A percentile compares a stretch with the other conserved stretches of the same genome.
Conservation (phyloP, 768 basidiomycete genomes). For the Exidia glandulosa region DNA sequence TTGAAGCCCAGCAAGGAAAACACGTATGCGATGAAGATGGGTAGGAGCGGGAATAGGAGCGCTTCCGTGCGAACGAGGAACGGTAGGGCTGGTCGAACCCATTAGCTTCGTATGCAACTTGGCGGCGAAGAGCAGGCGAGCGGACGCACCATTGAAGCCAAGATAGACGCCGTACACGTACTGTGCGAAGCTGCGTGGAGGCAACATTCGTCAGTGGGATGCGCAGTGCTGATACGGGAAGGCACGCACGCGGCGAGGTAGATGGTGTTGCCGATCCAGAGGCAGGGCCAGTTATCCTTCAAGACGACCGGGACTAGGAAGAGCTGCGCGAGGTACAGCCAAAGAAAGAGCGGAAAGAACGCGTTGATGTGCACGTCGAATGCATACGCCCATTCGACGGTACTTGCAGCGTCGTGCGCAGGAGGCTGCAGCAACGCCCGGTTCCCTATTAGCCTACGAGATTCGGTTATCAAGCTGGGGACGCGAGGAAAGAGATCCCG, state of each 20-base stretch:
- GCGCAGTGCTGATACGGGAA: background rate
- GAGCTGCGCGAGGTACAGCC: slow-evolving; percentile 81
- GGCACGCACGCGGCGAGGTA: slow-evolving; percentile 70
- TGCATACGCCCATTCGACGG: slow-evolving; percentile 87
- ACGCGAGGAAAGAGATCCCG: slow-evolving; percentile 6
- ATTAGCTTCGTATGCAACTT: no score
- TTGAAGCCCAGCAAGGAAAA: slow-evolving; percentile 86
- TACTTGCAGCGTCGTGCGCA: slow-evolving; percentile 53
- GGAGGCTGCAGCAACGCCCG: slow-evolving; percentile 58
- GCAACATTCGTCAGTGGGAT: background rate
- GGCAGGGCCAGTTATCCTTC: slow-evolving; percentile 84
- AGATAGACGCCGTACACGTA: slow-evolving; percentile 89
- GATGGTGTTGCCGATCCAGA: slow-evolving; percentile 85
- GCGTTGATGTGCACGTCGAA: slow-evolving; percentile 97
- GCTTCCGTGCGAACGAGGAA: slow-evolving; percentile 86
- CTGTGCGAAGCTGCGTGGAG: slow-evolving; percentile 77
- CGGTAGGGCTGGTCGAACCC: slow-evolving; percentile 90
- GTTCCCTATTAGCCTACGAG: slow-evolving; percentile 56
- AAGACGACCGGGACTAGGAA: slow-evolving; percentile 76
- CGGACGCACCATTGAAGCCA: slow-evolving; percentile 66
- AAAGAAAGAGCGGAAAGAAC: slow-evolving; percentile 89
- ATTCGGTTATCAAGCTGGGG: background rate
- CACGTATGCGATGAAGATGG: slow-evolving; percentile 77
- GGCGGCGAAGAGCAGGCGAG: background rate
- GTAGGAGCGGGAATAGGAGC: slow-evolving; percentile 81